Conservation (phyloP, 768 basidiomycete species). For the Boletus rubescentipes region DNA sequence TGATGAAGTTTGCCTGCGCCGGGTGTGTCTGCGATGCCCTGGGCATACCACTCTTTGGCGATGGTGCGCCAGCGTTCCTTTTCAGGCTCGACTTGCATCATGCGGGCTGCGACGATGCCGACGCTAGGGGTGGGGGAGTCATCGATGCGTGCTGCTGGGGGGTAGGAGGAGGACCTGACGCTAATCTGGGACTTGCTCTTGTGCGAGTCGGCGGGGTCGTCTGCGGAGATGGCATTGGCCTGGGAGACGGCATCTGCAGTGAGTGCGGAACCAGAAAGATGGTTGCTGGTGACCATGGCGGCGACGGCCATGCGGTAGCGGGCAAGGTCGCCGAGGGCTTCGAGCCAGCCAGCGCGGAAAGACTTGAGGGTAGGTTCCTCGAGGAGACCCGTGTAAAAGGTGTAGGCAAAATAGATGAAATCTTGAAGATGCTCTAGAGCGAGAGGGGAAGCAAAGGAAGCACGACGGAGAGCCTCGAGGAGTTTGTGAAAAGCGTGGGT, state of each 20-base stretch:
- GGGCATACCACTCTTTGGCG: slow-evolving; percentile 90
- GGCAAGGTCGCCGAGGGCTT: slow-evolving; percentile 94
- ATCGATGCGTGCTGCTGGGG: slow-evolving; percentile 55
- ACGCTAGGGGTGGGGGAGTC: slow-evolving; percentile 75
- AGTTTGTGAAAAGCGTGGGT: slow-evolving; percentile 86
- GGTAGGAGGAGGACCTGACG: slow-evolving; percentile 40
- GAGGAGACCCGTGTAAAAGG: slow-evolving; percentile 85
- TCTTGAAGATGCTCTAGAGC: slow-evolving; percentile 92
- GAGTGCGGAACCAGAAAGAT: slow-evolving; percentile 43
- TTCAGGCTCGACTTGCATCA: slow-evolving; percentile 86
- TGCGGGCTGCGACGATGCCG: slow-evolving; percentile 76
- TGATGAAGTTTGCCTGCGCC: slow-evolving; percentile 96
- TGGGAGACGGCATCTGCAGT: slow-evolving; percentile 57
- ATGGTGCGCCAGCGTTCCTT: slow-evolving; percentile 89
- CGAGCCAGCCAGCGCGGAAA: slow-evolving; percentile 88
- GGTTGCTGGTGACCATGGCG: slow-evolving; percentile 64
- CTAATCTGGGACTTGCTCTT: slow-evolving; percentile 38
- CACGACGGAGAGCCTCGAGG: slow-evolving; percentile 85
- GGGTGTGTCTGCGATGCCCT: slow-evolving; percentile 83
- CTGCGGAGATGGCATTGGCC: slow-evolving; percentile 35
- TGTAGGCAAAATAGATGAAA: slow-evolving; percentile 94
- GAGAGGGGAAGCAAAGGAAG: slow-evolving; percentile 59
- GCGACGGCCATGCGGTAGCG: slow-evolving; percentile 96
- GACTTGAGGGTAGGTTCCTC: slow-evolving; percentile 71
- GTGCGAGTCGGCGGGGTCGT: slow-evolving; percentile 22